Base-by-base conservation (phyloP, 306 rosid species). In the Alnus rubra region DNA sequence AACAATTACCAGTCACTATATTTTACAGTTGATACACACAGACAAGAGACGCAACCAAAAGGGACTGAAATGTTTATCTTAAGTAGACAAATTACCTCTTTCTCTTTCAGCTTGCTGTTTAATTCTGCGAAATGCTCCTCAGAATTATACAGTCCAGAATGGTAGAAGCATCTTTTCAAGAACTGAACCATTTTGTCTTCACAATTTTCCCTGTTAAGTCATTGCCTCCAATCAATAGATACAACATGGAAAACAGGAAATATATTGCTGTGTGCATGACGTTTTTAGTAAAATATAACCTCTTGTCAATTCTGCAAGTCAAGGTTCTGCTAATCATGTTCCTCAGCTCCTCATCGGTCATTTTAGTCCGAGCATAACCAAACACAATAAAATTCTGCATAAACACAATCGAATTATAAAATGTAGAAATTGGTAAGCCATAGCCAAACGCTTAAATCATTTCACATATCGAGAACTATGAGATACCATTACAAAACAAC, bases 231-330 rank as follows among this genome's bases (percentile, higher is more conserved):
- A 75, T 82, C 79, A 79, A 67, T 59, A 74, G 71, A 39, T 70
- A 42, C 42, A 82, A 71, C 75, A 62, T 44, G 33, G 70, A 79
- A 58, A 67, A 67, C 2, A 9, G 30, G 2, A 2, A 56, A 30
- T 51, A 18, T 8, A 64, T 31, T 48, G 50, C 4, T 55, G 16
- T 35, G 72, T 78, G 67, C 16, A 55, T 28, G 48, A 30, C 31
- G 55, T 67, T 65, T 75, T 9, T 33, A 67, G 6, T 64, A 56
- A n/a, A 10, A 10, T 35, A 60, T 53, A 74, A 92, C 98, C 97
- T 92, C 90, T 92, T 74, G 79, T 95, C 92, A 74, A 95, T 91
- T 89, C 98, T 90, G 95, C 98, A 92, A 68, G 97, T 92, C 82
- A 95, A 80, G 45, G 98, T 95, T 81, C 33, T 48, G 88, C 98